phyloP scores from a whole-genome alignment of 192 early-diverging fungal genomes.

The Umbelopsis isabellina region DNA sequence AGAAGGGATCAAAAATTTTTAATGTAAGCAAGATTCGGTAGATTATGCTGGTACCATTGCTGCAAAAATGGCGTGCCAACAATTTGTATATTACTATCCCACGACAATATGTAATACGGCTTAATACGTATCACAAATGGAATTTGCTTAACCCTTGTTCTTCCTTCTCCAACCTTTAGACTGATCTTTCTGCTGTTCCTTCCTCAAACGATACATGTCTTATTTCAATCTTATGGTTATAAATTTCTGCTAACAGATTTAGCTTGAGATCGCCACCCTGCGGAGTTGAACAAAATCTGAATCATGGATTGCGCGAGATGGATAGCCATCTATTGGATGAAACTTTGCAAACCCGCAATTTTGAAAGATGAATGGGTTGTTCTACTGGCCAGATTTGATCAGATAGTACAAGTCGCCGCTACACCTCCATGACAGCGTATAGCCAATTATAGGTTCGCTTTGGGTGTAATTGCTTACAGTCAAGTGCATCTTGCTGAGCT shows the following conservation, averaged over 20 bases:
- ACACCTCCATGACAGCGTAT: too few species aligned
- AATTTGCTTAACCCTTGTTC: too few species aligned
- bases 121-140: too few species aligned
- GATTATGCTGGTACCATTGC: not conserved
- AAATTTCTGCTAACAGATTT: not conserved
- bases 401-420: not conserved
- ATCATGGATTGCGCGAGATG: not conserved
- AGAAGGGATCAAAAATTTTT: not conserved
- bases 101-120: not conserved
- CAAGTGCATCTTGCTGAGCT: too few species aligned
- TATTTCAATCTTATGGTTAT: not conserved
- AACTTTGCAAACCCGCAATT: not conserved
- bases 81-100: slow-evolving; percentile 17
- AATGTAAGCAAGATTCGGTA: not conserved
- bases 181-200: too few species aligned
- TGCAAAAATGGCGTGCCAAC: slow-evolving; percentile 9
- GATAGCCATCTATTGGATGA: not conserved
- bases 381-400: not conserved
- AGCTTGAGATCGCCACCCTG: not conserved
- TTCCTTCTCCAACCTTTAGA: too few species aligned
- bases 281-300: not conserved
- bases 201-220: too few species aligned
- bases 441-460: too few species aligned
- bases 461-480: too few species aligned
- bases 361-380: not conserved